phyloP scores from a whole-genome alignment of 768 basidiomycete species.

The Podaxis sp. region DNA sequence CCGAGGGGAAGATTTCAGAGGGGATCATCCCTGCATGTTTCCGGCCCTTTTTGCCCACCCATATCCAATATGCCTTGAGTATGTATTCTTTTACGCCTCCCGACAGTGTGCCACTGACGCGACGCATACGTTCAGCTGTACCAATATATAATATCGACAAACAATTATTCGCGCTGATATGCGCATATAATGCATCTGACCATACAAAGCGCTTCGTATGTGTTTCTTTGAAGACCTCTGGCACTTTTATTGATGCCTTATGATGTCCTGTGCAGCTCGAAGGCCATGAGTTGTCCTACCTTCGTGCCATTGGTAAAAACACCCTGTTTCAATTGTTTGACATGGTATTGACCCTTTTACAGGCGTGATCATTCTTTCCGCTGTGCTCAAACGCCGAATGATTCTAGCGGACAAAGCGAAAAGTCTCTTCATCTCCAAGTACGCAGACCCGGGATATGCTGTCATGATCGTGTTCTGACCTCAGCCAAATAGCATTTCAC shows the following conservation, averaged over 20 bases:
- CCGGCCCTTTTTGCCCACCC: conserved; percentile 75
- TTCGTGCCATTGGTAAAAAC: conserved; percentile 78
- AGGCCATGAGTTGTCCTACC: conserved; percentile 87
- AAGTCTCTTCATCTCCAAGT: conserved; percentile 91
- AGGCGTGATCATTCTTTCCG: conserved; percentile 91
- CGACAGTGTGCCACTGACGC: neutral
- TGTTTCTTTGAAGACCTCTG: conserved; percentile 6
- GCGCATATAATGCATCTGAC: conserved; percentile 86
- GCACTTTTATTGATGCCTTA: conserved; percentile 12
- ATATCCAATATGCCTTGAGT: conserved; percentile 89
- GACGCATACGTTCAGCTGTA: conserved; percentile 51
- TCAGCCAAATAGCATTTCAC: conserved; percentile 65
- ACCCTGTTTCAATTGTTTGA: neutral
- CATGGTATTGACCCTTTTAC: conserved; percentile 12
- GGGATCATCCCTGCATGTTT: conserved; percentile 83
- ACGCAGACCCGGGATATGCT: conserved; percentile 20
- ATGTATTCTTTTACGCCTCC: conserved; percentile 28
- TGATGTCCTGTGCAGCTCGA: conserved; percentile 55
- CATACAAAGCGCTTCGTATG: conserved; percentile 80
- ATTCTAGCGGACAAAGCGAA: conserved; percentile 94
- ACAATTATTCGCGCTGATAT: conserved; percentile 86
- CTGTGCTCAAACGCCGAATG: conserved; percentile 90
- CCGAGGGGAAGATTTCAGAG: conserved; percentile 87
- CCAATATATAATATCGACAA: conserved; percentile 94
- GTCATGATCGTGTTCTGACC: neutral